Conservation (phyloP, 2,329 filamentous ascomycete species). For the Blumeriella jaapii region DNA sequence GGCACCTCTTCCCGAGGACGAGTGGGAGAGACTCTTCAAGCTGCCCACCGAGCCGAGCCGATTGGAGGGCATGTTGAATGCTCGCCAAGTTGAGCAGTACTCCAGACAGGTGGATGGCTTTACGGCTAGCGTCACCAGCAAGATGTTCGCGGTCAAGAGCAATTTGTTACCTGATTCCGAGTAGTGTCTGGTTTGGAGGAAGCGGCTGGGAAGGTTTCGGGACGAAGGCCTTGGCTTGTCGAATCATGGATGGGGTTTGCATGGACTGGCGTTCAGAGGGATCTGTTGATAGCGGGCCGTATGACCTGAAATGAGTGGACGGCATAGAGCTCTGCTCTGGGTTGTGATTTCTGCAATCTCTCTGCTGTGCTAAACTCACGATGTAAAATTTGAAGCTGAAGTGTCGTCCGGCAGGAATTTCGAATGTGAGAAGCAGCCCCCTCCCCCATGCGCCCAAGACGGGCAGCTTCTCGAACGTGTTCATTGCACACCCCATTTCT, state of each 20-base stretch:
- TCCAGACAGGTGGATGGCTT: slow-evolving; percentile 95
- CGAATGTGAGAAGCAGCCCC: no score
- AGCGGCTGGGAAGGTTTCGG: neutral
- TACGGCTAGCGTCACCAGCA: slow-evolving; percentile 78
- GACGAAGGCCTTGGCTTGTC: slow-evolving; percentile 2
- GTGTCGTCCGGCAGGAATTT: neutral
- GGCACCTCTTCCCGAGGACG: slow-evolving; percentile 79
- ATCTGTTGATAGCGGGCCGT: slow-evolving; percentile 3
- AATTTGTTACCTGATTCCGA: slow-evolving; percentile 42
- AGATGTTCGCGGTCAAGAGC: slow-evolving; percentile 93
- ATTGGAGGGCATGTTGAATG: slow-evolving; percentile 88
- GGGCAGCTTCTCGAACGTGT: no score
- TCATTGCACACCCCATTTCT: no score
- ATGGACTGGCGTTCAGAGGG: slow-evolving; percentile 14
- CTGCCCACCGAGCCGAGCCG: slow-evolving; percentile 88
- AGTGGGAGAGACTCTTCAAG: slow-evolving; percentile 98
- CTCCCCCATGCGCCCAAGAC: no score
- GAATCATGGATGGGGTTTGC: slow-evolving; percentile 2
- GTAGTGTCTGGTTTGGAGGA: neutral
- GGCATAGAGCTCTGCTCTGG: neutral
- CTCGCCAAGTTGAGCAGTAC: slow-evolving; percentile 94
- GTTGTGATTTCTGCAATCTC: neutral
- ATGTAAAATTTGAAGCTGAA: neutral
- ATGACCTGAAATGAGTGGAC: neutral
- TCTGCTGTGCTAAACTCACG: neutral